Evolutionary conservation across 2,329 filamentous ascomycete genomes (phyloP), one percentile per base, ranked within the genome.

Genomic region (Cladosporium sphaerospermum): DNA sequence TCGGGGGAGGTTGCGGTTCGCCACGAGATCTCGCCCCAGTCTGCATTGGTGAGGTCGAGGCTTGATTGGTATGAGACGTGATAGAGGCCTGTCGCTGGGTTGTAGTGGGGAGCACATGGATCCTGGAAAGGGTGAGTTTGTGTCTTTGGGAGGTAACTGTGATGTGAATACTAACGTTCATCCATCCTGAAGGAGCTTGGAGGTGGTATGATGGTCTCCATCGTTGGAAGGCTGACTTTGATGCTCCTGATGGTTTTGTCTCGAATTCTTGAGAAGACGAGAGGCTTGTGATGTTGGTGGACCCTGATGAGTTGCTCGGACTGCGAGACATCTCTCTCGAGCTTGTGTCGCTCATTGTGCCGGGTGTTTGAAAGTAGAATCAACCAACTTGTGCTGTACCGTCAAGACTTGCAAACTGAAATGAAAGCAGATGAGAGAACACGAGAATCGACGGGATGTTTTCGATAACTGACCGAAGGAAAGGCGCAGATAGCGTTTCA

Each of bases 11-110:
- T 68, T 9, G 71, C 65, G 52, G 69, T 63, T 4, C 71, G 70
- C 73, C 73, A 75, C 4, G 67, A 66, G 9, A 74, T 69, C 39
- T 73, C 67, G 8, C 69, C 72, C 69, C 71, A 73, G 34, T 71
- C 67, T 28, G 71, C 69, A 7, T 66, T 67, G 28, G 65, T 62
- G 0, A 71, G 71, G 55, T 74, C 75, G 66, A 71, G 74, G 33
- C 48, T 51, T 16, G 48, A 51, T 61, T 75, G 73, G 45, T 70
- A 75, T 14, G 64, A 68, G 2, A 74, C 16, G 52, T 75, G 72
- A 41, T 75, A 75, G 5, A 68, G 57, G 4, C 64, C 62, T 9
- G 70, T 73, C 16, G 53, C 48, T 2, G 69, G 64, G 44, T 75
- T 71, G 51, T 71, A 74, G 16, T 68, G 67, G 3, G 68, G 65